Conservation (phyloP, 345 rosid genomes). For the Camelina hispida region DNA sequence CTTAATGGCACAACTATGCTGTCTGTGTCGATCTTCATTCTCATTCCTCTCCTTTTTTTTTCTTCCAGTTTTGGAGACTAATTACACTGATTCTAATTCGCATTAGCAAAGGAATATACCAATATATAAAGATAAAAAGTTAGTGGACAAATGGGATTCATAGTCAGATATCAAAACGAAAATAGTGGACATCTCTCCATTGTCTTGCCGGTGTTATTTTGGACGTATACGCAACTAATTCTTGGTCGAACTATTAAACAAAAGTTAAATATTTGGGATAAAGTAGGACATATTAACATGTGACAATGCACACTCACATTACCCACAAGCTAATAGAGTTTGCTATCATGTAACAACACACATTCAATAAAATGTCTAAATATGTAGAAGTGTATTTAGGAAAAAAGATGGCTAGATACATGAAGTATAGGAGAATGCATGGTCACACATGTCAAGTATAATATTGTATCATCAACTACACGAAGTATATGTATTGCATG, state of each 20-base stretch:
- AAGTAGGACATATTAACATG: background rate
- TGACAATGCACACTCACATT: slow-evolving; percentile 33
- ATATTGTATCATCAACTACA: no score
- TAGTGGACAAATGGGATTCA: slow-evolving; percentile 41
- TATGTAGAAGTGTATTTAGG: background rate
- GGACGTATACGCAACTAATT: slow-evolving; percentile 36
- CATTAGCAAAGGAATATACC: background rate
- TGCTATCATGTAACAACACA: background rate
- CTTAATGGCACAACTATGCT: slow-evolving; percentile 40
- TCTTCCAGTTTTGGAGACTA: background rate
- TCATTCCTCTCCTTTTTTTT: slow-evolving; percentile 6
- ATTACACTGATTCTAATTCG: slow-evolving; percentile 1
- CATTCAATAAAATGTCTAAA: background rate
- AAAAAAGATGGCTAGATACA: no score
- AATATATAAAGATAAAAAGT: slow-evolving; percentile 25
- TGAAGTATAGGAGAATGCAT: no score
- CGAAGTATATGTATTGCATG: no score
- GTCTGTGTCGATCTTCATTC: slow-evolving; percentile 36
- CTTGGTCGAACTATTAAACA: background rate
- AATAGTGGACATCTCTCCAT: slow-evolving; percentile 37
- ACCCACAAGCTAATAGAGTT: background rate
- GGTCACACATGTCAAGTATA: no score
- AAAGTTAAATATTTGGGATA: background rate
- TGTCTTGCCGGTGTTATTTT: slow-evolving; percentile 25
- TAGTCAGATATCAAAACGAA: slow-evolving; percentile 42